phyloP scores from a whole-genome alignment of 371 early-diverging fungal species.

The Massospora cicadina region DNA sequence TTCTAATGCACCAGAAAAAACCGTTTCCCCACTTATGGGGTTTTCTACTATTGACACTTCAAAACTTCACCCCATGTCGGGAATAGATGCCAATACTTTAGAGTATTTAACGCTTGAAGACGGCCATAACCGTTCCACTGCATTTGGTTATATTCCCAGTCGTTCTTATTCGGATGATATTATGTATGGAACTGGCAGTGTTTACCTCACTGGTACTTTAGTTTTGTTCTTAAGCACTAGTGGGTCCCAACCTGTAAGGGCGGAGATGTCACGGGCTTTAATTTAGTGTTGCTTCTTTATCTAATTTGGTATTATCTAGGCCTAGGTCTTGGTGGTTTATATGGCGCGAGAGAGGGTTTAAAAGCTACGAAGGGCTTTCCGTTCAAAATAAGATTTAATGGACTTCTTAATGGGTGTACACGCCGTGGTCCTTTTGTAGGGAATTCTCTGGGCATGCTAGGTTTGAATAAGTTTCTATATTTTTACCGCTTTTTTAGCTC shows the following conservation, averaged over 20 bases:
- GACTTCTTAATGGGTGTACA: slow-evolving; percentile 64
- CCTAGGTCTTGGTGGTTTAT: slow-evolving; percentile 57
- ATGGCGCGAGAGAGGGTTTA: slow-evolving; percentile 61
- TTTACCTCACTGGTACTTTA: slow-evolving; percentile 50
- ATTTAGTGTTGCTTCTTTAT: slow-evolving; percentile 1
- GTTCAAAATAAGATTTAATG: slow-evolving; percentile 60
- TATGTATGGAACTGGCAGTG: slow-evolving; percentile 72
- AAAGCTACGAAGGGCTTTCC: slow-evolving; percentile 36
- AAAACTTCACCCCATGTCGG: slow-evolving; percentile 34
- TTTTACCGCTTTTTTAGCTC: background rate
- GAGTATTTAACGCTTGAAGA: slow-evolving; percentile 36
- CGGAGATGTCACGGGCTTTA: too few relatives aligned
- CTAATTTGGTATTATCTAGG: slow-evolving; percentile 14
- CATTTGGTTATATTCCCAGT: slow-evolving; percentile 40
- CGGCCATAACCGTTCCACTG: slow-evolving; percentile 14
- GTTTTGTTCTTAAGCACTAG: too few relatives aligned
- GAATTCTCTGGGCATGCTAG: slow-evolving; percentile 62
- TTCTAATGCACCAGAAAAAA: too few relatives aligned
- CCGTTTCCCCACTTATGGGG: background rate
- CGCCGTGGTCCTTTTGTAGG: slow-evolving; percentile 74
- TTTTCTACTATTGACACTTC: slow-evolving; percentile 18
- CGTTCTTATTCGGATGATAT: slow-evolving; percentile 69
- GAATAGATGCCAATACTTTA: slow-evolving; percentile 34
- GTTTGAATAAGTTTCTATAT: slow-evolving; percentile 10
- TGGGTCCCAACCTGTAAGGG: too few relatives aligned